Evolutionary conservation across 1,284 basidiomycete species (phyloP).

Genomic region (Spongiforma sp.): DNA sequence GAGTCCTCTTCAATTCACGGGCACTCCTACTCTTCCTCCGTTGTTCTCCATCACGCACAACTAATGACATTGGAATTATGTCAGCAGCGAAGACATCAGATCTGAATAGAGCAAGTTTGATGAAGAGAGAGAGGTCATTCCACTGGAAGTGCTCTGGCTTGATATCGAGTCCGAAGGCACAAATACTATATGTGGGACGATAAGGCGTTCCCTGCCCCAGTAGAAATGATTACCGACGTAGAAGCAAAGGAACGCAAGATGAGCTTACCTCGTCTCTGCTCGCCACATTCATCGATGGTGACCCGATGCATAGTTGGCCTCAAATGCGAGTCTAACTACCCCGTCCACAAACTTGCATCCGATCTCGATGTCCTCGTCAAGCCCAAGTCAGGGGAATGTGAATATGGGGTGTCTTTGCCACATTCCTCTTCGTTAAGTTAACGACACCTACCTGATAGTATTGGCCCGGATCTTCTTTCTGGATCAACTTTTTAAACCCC

Average conservation of each 20-base stretch:
- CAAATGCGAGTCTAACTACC: slow-evolving; percentile 83
- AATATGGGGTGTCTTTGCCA: slow-evolving; percentile 77
- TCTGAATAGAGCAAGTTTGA: slow-evolving; percentile 91
- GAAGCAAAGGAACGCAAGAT: slow-evolving; percentile 89
- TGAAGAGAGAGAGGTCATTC: slow-evolving; percentile 92
- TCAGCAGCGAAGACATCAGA: slow-evolving; percentile 89
- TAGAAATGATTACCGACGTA: slow-evolving; percentile 91
- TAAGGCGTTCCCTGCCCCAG: slow-evolving; percentile 92
- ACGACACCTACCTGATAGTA: slow-evolving; percentile 68
- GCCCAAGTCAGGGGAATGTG: slow-evolving; percentile 74
- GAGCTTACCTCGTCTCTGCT: slow-evolving; percentile 12
- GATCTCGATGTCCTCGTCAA: slow-evolving; percentile 87
- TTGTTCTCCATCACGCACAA: slow-evolving; percentile 95
- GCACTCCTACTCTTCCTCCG: slow-evolving; percentile 86
- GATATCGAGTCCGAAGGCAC: slow-evolving; percentile 98
- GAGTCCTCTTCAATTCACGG: slow-evolving; percentile 91
- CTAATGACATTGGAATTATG: slow-evolving; percentile 99
- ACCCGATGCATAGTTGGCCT: slow-evolving; percentile 80
- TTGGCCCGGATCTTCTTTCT: slow-evolving; percentile 95
- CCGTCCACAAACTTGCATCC: slow-evolving; percentile 86
- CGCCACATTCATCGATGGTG: not conserved
- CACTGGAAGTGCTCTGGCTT: slow-evolving; percentile 97
- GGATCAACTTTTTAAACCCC: slow-evolving; percentile 98
- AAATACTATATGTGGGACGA: slow-evolving; percentile 99
- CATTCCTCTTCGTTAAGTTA: not conserved